A percentile compares a stretch with the other conserved stretches of the same genome.
Evolutionary conservation across 2,329 filamentous ascomycete genomes (phyloP).

Genomic region (Colletotrichum trifolii): DNA sequence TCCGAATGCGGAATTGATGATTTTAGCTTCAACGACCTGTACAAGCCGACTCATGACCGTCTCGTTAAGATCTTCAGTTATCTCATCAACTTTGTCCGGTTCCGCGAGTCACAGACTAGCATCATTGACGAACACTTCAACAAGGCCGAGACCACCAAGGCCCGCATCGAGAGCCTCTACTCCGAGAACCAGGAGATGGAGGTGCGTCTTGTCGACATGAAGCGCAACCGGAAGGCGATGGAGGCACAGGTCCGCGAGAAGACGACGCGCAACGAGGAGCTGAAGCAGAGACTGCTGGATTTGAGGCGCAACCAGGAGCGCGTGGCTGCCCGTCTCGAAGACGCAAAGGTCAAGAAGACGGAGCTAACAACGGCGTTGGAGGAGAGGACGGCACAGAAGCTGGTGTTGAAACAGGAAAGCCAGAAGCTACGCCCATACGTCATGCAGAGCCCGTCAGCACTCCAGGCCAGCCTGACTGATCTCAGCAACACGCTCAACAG

Average conservation of each 20-base stretch:
- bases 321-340: conserved; percentile 84
- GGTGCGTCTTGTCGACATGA: conserved; percentile 81
- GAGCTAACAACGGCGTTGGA: conserved; percentile 79
- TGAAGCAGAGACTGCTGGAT: conserved; percentile 85
- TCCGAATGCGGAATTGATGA: conserved; percentile 91
- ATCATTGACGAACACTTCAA: conserved; percentile 96
- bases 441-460: conserved; percentile 83
- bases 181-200: conserved; percentile 90
- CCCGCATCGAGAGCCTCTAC: conserved; percentile 87
- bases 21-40: conserved; percentile 92
- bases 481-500: conserved; percentile 80
- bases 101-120: conserved; percentile 89
- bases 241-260: conserved; percentile 87
- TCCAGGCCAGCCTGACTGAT: conserved; percentile 85
- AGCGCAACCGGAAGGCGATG: conserved; percentile 80
- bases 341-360: conserved; percentile 82
- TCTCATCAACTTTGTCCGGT: conserved; percentile 98
- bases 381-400: conserved; percentile 75
- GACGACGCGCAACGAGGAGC: conserved; percentile 84
- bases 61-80: conserved; percentile 97
- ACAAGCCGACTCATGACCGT: conserved; percentile 88
- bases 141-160: conserved; percentile 86
- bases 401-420: conserved; percentile 84
- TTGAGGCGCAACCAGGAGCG: conserved; percentile 84
- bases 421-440: conserved; percentile 93